Conservation (phyloP, 495 filamentous ascomycete genomes). For the Neurospora sp. region DNA sequence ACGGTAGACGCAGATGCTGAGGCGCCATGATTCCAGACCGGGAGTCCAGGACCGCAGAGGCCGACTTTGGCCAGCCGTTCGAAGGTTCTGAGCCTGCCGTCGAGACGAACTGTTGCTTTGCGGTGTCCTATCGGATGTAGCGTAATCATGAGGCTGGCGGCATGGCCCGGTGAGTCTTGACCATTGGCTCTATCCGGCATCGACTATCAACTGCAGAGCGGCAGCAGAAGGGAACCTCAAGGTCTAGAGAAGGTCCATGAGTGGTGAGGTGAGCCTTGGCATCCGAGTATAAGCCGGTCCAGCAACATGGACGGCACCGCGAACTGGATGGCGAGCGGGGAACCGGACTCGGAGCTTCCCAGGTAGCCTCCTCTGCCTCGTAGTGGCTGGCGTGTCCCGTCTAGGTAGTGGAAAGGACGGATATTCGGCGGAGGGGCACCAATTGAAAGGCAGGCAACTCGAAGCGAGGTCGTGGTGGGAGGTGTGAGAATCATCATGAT, state of each 20-base stretch:
- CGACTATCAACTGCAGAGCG: slow-evolving; percentile 4
- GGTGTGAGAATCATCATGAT: neutral
- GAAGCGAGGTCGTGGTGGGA: neutral
- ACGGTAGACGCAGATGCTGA: neutral
- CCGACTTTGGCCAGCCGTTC: neutral
- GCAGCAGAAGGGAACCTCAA: neutral
- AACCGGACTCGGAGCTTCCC: neutral
- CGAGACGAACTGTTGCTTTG: neutral
- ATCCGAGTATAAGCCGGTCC: neutral
- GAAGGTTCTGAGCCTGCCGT: neutral
- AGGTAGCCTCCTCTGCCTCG: neutral
- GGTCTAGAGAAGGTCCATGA: neutral
- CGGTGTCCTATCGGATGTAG: slow-evolving; percentile 20
- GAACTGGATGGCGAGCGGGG: neutral
- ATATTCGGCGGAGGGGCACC: too few species aligned
- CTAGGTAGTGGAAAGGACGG: neutral
- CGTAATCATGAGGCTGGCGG: slow-evolving; percentile 25
- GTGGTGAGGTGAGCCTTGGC: neutral
- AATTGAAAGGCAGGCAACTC: too few species aligned
- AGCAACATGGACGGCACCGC: neutral
- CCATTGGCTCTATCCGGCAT: slow-evolving; percentile 10
- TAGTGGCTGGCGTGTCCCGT: neutral
- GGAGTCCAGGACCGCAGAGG: neutral
- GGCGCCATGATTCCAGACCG: neutral
- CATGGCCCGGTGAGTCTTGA: slow-evolving; percentile 17